Evolutionary conservation across 2,329 filamentous ascomycete genomes (phyloP).

Genomic region (Penicillium glabrum): DNA sequence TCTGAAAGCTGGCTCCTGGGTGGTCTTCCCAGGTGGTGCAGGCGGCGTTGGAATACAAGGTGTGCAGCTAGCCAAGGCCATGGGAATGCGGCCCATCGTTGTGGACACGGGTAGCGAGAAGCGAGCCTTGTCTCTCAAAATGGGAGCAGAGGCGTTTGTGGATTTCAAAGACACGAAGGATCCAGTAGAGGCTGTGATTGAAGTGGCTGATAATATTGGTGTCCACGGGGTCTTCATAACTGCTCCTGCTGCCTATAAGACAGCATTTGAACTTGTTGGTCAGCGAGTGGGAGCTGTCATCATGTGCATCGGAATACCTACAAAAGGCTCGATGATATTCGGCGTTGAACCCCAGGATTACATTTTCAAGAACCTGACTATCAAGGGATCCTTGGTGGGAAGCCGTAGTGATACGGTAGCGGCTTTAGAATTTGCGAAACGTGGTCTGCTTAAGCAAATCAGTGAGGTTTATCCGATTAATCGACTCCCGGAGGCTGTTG

Average conservation of each 20-base stretch:
- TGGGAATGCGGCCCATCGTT: slow-evolving; percentile 58
- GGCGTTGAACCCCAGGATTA: slow-evolving; percentile 26
- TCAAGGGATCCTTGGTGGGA: slow-evolving; percentile 29
- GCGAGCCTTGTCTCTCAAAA: slow-evolving; percentile 44
- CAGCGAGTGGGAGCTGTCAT: slow-evolving; percentile 50
- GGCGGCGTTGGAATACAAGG: slow-evolving; percentile 60
- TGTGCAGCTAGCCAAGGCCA: slow-evolving; percentile 54
- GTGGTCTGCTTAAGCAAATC: slow-evolving; percentile 52
- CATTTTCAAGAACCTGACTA: slow-evolving; percentile 25
- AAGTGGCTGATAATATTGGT: slow-evolving; percentile 49
- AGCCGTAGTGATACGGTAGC: slow-evolving; percentile 35
- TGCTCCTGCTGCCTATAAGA: slow-evolving; percentile 40
- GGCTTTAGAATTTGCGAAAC: slow-evolving; percentile 46
- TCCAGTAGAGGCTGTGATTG: slow-evolving; percentile 43
- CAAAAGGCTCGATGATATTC: slow-evolving; percentile 18
- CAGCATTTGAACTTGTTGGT: slow-evolving; percentile 40
- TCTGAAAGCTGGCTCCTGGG: slow-evolving; percentile 54
- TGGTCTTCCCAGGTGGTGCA: slow-evolving; percentile 43
- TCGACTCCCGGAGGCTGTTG: slow-evolving; percentile 52
- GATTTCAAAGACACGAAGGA: slow-evolving; percentile 49
- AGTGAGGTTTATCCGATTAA: slow-evolving; percentile 50
- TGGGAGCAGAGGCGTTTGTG: slow-evolving; percentile 59
- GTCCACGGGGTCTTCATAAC: slow-evolving; percentile 48
- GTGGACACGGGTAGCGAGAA: slow-evolving; percentile 54
- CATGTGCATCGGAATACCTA: slow-evolving; percentile 52